Evolutionary conservation across 2,329 filamentous ascomycete species (phyloP).

Genomic region (Xylariaceae sp.): DNA sequence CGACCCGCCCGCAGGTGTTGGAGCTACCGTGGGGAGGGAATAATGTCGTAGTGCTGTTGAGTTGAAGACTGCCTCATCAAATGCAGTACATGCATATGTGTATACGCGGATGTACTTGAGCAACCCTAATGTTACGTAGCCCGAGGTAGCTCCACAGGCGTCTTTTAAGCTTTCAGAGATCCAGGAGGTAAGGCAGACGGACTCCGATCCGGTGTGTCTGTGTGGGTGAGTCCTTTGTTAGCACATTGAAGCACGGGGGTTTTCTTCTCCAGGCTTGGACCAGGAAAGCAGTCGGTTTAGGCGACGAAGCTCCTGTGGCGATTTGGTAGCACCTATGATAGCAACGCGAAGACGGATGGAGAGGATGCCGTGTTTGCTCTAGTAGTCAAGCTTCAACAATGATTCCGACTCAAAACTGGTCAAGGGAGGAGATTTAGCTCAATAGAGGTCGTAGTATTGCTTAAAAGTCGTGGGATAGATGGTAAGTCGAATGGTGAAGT

Average conservation of each 20-base stretch:
- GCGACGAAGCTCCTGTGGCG: background rate
- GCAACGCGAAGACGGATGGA: background rate
- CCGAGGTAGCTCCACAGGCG: background rate
- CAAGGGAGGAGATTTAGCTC: no score
- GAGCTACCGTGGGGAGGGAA: no score
- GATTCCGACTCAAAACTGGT: background rate
- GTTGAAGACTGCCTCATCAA: constrained; percentile 4
- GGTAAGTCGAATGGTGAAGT: no score
- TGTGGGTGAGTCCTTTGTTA: background rate
- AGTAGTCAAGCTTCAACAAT: background rate
- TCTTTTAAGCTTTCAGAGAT: constrained; percentile 17
- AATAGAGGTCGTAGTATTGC: no score
- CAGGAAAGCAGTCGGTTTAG: background rate
- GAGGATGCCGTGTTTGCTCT: background rate
- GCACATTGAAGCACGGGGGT: background rate
- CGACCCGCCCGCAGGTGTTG: no score
- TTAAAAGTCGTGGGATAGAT: no score
- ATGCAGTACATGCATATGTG: constrained; percentile 3
- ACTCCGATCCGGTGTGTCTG: constrained; percentile 15
- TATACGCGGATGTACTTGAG: background rate
- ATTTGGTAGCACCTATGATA: background rate
- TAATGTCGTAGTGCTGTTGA: no score
- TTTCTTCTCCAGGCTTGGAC: background rate
- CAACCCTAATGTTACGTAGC: background rate
- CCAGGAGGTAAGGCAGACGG: constrained; percentile 14